Evolutionary conservation across 768 basidiomycete species (phyloP).

Genomic region (Serendipita sp.): DNA sequence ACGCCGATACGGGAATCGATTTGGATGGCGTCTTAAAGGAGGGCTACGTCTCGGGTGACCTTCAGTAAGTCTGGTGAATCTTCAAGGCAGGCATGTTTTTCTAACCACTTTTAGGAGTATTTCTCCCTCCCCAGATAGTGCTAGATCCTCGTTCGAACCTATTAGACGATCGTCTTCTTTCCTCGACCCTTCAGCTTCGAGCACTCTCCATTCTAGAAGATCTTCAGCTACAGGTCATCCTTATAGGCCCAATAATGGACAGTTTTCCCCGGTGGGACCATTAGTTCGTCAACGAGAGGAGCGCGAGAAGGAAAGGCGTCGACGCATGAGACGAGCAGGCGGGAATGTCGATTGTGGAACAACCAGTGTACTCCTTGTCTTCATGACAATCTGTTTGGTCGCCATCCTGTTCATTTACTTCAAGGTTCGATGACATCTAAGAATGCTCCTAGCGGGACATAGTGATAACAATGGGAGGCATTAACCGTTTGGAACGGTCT

Average conservation of each 20-base stretch:
- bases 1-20: constrained; percentile 1
- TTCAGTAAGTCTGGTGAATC: neutral
- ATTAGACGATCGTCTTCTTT: neutral
- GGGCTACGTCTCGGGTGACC: neutral
- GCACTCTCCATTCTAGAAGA: neutral
- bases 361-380: neutral
- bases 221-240: neutral
- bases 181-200: neutral
- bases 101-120: neutral
- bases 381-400: neutral
- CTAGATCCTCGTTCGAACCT: neutral
- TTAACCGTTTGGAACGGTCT: no score
- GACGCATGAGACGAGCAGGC: neutral
- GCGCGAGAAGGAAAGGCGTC: neutral
- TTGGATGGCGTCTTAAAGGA: neutral
- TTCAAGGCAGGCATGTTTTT: neutral
- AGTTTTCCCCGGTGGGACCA: neutral
- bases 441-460: no score
- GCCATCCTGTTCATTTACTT: neutral
- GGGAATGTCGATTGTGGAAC: neutral
- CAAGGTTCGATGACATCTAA: neutral
- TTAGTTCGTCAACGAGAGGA: neutral
- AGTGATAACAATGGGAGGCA: no score
- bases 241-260: neutral
- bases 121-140: neutral